A percentile compares a stretch with the other conserved stretches of the same genome.
These are phyloP conservation scores for Paramecium octaurelia DNA, from an alignment of 73 alveolate species.

Conservation along the genomic window DNA sequence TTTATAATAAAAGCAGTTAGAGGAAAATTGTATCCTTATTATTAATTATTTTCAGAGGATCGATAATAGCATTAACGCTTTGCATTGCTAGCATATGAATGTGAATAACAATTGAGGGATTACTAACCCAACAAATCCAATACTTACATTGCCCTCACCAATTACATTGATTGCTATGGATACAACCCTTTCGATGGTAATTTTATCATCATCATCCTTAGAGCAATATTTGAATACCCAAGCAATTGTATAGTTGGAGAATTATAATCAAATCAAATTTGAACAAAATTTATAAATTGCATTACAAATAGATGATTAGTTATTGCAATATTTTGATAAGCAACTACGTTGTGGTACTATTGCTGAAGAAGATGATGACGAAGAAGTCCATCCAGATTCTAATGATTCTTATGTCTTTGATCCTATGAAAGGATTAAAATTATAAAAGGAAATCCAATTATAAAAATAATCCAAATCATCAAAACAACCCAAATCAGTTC, in stretches of 20 bases:
- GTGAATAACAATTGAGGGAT: slow-evolving; percentile 1
- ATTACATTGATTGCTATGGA: not conserved
- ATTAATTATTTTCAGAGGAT: not conserved
- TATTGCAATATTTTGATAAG: not conserved
- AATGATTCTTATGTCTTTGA: not conserved
- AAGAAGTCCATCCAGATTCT: not conserved
- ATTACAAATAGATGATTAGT: not conserved
- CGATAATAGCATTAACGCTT: not conserved
- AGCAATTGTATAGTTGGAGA: not conserved
- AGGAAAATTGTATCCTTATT: not conserved
- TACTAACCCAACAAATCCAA: not conserved
- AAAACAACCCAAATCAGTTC: not conserved
- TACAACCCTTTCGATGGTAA: slow-evolving; percentile 1
- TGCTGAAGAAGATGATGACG: not conserved
- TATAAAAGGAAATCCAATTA: not conserved
- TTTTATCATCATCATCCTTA: not conserved
- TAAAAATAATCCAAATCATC: not conserved
- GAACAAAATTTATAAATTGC: not conserved
- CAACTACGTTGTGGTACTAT: not conserved
- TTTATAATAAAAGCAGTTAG: slow-evolving; percentile 20
- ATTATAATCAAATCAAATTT: not conserved
- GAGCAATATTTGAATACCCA: not conserved
- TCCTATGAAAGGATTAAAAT: not conserved
- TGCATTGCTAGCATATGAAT: not conserved
- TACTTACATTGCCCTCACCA: not conserved